Evolutionary conservation across 2,329 filamentous ascomycete genomes (phyloP).

Genomic region (Ophiosphaerella herpotricha): DNA sequence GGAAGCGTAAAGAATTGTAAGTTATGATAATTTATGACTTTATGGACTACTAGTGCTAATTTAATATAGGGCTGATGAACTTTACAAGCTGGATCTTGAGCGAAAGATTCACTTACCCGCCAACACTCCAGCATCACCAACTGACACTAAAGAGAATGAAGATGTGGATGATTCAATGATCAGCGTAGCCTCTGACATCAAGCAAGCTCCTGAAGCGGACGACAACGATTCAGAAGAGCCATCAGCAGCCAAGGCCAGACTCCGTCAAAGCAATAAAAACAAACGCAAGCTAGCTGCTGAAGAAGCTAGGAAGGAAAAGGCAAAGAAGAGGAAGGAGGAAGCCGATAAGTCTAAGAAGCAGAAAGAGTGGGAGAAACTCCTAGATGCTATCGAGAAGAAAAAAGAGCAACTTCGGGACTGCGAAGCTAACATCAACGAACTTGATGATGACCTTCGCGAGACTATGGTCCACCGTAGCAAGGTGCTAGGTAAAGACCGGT

Average conservation of each 20-base stretch:
- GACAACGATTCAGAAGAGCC: conserved; percentile 60
- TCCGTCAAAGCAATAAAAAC: conserved; percentile 65
- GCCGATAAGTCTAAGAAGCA: conserved; percentile 71
- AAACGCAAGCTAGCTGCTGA: conserved; percentile 74
- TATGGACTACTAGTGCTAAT: conserved; percentile 6
- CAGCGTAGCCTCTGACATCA: conserved; percentile 62
- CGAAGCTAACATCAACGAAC: conserved; percentile 80
- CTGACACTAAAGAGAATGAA: conserved; percentile 55
- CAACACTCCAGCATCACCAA: conserved; percentile 67
- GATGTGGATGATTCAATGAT: conserved; percentile 66
- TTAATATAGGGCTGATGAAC: conserved; percentile 66
- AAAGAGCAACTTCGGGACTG: conserved; percentile 78
- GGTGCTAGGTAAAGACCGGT: conserved; percentile 89
- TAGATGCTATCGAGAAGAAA: conserved; percentile 88
- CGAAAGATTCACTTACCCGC: conserved; percentile 73
- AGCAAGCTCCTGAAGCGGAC: conserved; percentile 67
- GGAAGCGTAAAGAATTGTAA: conserved; percentile 69
- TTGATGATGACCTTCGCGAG: conserved; percentile 92
- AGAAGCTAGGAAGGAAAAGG: conserved; percentile 65
- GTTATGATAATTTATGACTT: conserved; percentile 30
- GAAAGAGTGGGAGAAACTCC: conserved; percentile 84
- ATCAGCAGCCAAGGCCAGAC: conserved; percentile 65
- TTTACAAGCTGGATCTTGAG: conserved; percentile 72
- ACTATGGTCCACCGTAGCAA: conserved; percentile 90
- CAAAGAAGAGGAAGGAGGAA: conserved; percentile 64